Percentiles rank a stretch among this genome's conserved stretches.
These are phyloP conservation scores for Pythium periplocum DNA, from an alignment of 352 stramenopile species.

Conservation along the genomic window DNA sequence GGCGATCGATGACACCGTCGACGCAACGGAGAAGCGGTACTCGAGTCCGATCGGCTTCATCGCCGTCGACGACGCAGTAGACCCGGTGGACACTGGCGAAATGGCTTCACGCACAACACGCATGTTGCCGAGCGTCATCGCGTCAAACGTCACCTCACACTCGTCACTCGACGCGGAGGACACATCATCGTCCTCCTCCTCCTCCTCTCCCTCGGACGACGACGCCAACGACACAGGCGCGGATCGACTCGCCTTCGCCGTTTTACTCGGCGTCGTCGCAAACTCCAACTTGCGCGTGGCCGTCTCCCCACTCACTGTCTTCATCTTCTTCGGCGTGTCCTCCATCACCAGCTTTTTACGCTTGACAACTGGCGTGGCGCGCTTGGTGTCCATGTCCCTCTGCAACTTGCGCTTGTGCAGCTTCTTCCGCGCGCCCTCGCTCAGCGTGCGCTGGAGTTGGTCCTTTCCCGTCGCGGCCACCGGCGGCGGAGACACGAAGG, in stretches of 20 bases:
- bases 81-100: conserved; percentile 33
- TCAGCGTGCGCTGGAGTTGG: conserved; percentile 21
- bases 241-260: not conserved
- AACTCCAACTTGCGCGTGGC: conserved; percentile 18
- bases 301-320: conserved; percentile 7
- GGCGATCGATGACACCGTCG: conserved; percentile 76
- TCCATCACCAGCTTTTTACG: not conserved
- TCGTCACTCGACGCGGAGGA: conserved; percentile 29
- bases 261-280: conserved; percentile 11
- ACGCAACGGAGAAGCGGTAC: conserved; percentile 54
- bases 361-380: conserved; percentile 3
- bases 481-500: conserved; percentile 17
- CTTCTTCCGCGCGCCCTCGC: conserved; percentile 20
- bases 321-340: conserved; percentile 1
- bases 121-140: conserved; percentile 56
- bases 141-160: conserved; percentile 57
- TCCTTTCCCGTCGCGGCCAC: conserved; percentile 4
- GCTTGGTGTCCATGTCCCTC: not conserved
- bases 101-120: conserved; percentile 45
- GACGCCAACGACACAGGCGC: conserved; percentile 5
- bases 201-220: conserved; percentile 7
- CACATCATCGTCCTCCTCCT: conserved; percentile 11
- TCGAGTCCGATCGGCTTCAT: conserved; percentile 34
- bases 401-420: conserved; percentile 16
- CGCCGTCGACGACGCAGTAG: conserved; percentile 22